Evolutionary conservation across 2,329 filamentous ascomycete genomes (phyloP).

Genomic region (Pyrenochaeta sp.): DNA sequence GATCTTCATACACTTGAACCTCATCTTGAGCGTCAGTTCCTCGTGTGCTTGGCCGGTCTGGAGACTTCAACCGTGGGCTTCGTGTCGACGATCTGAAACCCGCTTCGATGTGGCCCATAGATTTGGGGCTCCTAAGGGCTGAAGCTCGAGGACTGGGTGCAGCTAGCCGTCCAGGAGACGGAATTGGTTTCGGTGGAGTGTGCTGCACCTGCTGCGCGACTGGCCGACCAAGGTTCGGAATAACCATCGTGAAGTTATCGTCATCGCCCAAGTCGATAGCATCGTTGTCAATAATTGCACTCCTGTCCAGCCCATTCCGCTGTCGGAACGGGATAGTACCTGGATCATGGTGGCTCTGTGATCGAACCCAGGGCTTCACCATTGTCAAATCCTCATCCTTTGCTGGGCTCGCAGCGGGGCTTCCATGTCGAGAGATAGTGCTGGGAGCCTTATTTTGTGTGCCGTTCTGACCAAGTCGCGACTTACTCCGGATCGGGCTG

Average conservation of each 20-base stretch:
- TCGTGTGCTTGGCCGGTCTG: conserved; percentile 43
- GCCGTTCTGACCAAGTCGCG: conserved; percentile 39
- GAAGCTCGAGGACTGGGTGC: conserved; percentile 38
- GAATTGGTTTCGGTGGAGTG: conserved; percentile 43
- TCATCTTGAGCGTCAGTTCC: conserved; percentile 49
- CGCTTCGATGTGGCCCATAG: conserved; percentile 28
- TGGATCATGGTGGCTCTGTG: conserved; percentile 41
- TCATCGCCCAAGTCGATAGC: conserved; percentile 51
- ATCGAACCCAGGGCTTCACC: conserved; percentile 55
- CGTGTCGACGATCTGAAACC: conserved; percentile 30
- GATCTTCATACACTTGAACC: conserved; percentile 64
- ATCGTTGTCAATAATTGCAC: conserved; percentile 51
- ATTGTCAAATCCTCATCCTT: conserved; percentile 59
- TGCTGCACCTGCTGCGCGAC: conserved; percentile 35
- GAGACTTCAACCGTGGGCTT: conserved; percentile 43
- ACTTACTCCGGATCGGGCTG: conserved; percentile 49
- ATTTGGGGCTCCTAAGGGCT: conserved; percentile 38
- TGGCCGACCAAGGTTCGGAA: conserved; percentile 52
- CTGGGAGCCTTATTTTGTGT: conserved; percentile 43
- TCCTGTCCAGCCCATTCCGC: conserved; percentile 50
- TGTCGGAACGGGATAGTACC: conserved; percentile 44
- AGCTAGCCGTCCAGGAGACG: conserved; percentile 34
- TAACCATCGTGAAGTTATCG: conserved; percentile 61
- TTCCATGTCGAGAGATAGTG: conserved; percentile 37
- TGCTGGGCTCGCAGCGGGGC: conserved; percentile 43